Conservation (phyloP, 371 early-diverging fungal genomes). For the Mortierella sp. region DNA sequence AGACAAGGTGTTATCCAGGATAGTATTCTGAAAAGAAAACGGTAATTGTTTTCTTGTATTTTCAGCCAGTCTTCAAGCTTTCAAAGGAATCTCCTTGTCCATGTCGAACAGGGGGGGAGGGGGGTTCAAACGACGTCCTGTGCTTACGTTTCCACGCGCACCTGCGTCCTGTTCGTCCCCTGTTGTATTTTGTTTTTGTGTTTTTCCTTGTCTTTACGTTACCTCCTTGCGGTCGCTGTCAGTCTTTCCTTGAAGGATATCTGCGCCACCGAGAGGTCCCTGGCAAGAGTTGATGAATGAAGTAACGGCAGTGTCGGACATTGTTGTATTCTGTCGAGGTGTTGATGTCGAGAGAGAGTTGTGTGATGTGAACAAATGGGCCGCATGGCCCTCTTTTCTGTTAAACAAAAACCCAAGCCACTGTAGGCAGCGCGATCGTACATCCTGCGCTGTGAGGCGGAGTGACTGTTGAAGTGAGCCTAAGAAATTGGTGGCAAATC, state of each 20-base stretch:
- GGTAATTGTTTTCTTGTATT: too few species aligned
- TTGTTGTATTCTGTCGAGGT: slow-evolving; percentile 7
- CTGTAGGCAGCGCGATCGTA: not conserved
- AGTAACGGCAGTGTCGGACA: slow-evolving; percentile 40
- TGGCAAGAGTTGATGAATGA: slow-evolving; percentile 46
- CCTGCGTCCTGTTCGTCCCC: not conserved
- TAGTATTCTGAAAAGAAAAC: too few species aligned
- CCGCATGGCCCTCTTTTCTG: not conserved
- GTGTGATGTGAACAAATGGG: not conserved
- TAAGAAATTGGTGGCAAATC: not conserved
- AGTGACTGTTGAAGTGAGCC: not conserved
- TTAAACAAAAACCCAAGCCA: not conserved
- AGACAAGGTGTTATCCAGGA: too few species aligned
- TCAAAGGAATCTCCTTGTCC: too few species aligned
- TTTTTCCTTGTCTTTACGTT: not conserved
- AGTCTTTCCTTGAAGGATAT: slow-evolving; percentile 34
- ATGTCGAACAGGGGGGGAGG: too few species aligned
- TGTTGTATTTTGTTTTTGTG: not conserved
- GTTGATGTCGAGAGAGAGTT: not conserved
- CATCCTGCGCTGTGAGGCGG: not conserved
- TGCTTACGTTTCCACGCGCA: not conserved
- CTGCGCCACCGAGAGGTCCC: slow-evolving; percentile 44
- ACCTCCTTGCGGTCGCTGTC: slow-evolving; percentile 51
- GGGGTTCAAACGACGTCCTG: too few species aligned
- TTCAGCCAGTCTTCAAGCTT: too few species aligned